Base-by-base conservation (phyloP, 1,284 basidiomycete genomes). In the Thelephora terrestris region DNA sequence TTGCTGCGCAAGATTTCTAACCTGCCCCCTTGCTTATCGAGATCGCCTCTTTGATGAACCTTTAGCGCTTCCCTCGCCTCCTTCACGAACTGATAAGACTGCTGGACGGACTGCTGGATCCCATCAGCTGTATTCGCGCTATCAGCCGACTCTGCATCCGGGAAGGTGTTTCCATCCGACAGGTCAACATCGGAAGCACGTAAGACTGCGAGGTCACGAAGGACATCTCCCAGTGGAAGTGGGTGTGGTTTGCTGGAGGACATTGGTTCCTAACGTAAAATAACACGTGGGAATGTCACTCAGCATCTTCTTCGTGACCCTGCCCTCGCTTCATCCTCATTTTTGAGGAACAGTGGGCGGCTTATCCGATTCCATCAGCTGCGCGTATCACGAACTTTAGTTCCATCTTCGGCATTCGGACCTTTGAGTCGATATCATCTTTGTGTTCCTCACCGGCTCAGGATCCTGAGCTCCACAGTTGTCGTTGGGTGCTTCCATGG, bases 121-220 rank as follows among this genome's bases (percentile, higher is more conserved):
- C 60, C 59, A 2, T 36, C 29, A 21, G 39, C 29, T 20, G 32
- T 27, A 10, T 39, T 43, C 17, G 46, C 35, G 29, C 29, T 32
- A 40, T 46, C 43, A 45, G 48, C 16, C 20, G 57, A 35, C 17
- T 55, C 55, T n/a, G 55, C 24, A 35, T 48, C 52, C 16, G 55
- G 21, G 10, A 56, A 37, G 4, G 57, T 35, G 23, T 55, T 38
- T 17, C 59, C 53, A 14, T 61, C 59, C 17, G 73, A 65, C 16
- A 84, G 56, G 56, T 84, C 75, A 29, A 78, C 52, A 42, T 74
- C 75, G 5, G 78, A 78, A 20, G 77, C 76, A 37, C 81, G 75
- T 20, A 88, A 64, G 25, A 85, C 63, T 2, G 85, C 83, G 25
- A 88, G 74, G 62, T 88, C 85, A n/a, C 74, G 78, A 37, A 87